phyloP scores from a whole-genome alignment of 164 flowering plant genomes.

The Umbellularia californica region DNA sequence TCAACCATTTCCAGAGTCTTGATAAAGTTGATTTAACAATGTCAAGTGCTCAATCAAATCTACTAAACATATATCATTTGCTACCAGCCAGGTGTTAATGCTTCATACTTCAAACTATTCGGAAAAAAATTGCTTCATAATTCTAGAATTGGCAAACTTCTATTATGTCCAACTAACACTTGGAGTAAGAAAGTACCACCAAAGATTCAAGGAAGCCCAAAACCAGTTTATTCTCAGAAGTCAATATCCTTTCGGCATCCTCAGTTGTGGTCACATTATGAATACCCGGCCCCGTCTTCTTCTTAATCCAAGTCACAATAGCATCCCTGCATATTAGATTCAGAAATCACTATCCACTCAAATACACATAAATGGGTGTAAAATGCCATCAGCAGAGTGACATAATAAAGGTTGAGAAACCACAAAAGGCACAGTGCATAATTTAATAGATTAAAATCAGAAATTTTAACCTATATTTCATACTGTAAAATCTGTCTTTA shows the following conservation, averaged over 20 bases:
- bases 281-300: constrained; percentile 84
- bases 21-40: not conserved
- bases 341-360: not conserved
- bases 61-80: too few species aligned
- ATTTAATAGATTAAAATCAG: too few species aligned
- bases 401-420: not conserved
- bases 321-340: constrained; percentile 50
- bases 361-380: too few species aligned
- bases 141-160: not conserved
- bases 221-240: constrained; percentile 59
- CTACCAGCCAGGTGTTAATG: too few species aligned
- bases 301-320: constrained; percentile 89
- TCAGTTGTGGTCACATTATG: constrained; percentile 59
- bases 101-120: too few species aligned
- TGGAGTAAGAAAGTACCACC: constrained; percentile 51
- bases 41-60: not conserved
- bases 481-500: too few species aligned
- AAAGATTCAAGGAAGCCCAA: constrained; percentile 76
- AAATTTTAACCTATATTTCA: too few species aligned
- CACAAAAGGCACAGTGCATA: too few species aligned
- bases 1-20: not conserved
- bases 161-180: not conserved
- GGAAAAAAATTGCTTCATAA: too few species aligned
- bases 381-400: not conserved
- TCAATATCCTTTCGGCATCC: constrained; percentile 67